Conservation (phyloP, 768 basidiomycete species). For the Lyophyllum shimeji region DNA sequence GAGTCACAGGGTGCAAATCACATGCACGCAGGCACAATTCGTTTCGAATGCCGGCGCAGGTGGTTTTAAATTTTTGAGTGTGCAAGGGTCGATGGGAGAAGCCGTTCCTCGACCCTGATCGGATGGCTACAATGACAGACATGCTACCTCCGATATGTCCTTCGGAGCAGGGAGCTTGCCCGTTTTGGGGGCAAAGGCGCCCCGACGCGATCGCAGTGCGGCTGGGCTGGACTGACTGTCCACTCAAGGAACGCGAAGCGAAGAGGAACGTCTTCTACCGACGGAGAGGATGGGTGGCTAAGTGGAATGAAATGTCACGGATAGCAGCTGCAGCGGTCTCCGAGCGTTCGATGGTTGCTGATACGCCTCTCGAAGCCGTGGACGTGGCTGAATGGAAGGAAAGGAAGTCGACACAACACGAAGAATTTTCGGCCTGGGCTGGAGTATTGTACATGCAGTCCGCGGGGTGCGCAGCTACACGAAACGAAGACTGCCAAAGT, state of each 20-base stretch:
- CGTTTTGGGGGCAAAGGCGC: background rate
- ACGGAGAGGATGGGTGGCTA: background rate
- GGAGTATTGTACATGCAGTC: background rate
- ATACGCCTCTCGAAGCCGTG: background rate
- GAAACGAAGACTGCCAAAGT: background rate
- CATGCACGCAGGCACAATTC: background rate
- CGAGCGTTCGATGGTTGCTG: slow-evolving; percentile 1
- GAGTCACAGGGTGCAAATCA: background rate
- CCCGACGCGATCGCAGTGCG: background rate
- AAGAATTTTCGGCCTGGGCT: background rate
- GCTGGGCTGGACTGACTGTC: too few relatives aligned
- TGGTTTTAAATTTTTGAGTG: background rate
- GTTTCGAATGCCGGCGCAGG: background rate
- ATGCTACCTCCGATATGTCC: background rate
- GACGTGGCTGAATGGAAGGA: background rate
- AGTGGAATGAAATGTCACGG: background rate
- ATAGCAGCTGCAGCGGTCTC: background rate
- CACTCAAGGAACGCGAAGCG: background rate
- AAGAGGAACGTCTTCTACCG: background rate
- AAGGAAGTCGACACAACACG: background rate
- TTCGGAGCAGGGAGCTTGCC: background rate
- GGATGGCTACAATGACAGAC: background rate
- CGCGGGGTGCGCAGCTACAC: slow-evolving; percentile 2
- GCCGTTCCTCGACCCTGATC: background rate
- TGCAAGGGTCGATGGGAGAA: slow-evolving; percentile 2